Conservation (phyloP, 371 early-diverging fungal species). For the Fennellomyces sp. region DNA sequence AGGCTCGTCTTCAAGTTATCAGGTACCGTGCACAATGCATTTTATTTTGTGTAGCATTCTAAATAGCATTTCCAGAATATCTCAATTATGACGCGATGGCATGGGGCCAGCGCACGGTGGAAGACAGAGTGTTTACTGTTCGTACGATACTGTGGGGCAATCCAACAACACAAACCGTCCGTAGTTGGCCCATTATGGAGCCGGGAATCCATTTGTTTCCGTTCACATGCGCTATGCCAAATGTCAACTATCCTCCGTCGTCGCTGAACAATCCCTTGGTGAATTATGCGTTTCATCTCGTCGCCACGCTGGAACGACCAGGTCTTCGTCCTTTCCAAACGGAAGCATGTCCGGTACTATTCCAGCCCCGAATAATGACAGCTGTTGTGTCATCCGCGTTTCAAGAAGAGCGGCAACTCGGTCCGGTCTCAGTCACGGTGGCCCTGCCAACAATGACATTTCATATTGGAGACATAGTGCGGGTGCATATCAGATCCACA, state of each 20-base stretch:
- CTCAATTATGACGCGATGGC: conserved; percentile 27
- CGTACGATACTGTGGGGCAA: conserved; percentile 35
- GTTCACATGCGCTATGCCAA: conserved; percentile 39
- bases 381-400: not conserved
- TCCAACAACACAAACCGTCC: not conserved
- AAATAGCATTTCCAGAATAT: conserved; percentile 19
- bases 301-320: conserved; percentile 30
- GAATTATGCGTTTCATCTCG: conserved; percentile 23
- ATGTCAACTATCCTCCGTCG: conserved; percentile 41
- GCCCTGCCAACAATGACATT: not conserved
- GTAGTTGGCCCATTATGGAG: conserved; percentile 34
- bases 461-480: not conserved
- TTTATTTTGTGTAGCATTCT: not conserved
- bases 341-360: conserved; percentile 25
- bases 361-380: conserved; percentile 21
- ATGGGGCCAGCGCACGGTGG: conserved; percentile 18
- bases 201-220: conserved; percentile 37
- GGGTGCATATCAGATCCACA: not conserved
- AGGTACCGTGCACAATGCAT: conserved; percentile 26
- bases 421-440: not conserved
- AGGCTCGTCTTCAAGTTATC: conserved; percentile 36
- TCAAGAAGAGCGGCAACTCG: not conserved
- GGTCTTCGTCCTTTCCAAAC: conserved; percentile 22
- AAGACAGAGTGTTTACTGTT: conserved; percentile 34
- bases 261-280: conserved; percentile 28